Base-by-base conservation (phyloP, 1,284 basidiomycete species). In the Anthracocystis walkeri region DNA sequence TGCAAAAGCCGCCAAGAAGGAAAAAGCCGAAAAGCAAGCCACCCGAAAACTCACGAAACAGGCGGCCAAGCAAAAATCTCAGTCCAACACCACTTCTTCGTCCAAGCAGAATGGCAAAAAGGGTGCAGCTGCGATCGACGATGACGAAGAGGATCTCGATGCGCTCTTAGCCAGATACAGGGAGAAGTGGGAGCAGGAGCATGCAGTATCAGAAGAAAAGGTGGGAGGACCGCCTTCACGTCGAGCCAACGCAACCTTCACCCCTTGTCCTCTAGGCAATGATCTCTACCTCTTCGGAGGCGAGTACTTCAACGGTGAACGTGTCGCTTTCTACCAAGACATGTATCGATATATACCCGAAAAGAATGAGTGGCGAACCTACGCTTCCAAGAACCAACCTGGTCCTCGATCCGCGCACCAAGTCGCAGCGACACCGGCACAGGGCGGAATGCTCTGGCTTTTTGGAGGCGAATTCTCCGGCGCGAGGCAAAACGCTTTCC, bases 401-500 rank as follows among this genome's bases (percentile, higher is more conserved):
- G 84, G 84, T 21, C 84, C 84, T 3, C 68, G 84, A 44, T 80
- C 78, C 1, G 84, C 84, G 6, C 84, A 85, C 35, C 82, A 84
- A 44, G 70, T 85, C 27, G 82, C 80, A 6, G 76, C 79, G 6
- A 75, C 77, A 18, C 75, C 84, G 0, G 75, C 78, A 5, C 67
- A 77, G 33, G 84, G 84, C 16, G 84, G 84, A 7, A 80, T 80
- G 69, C 74, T 85, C n/a, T 85, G 82, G 82, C 71, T 83, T 25
- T 85, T 85, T 51, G 84, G 84, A 23, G 84, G 83, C 20, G 83
- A 85, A 42, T 85, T 85, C 64, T 94, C 93, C 0, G 92, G 92
- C 0, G 86, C 93, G 5, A 89, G 93, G 68, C 94, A 96, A 85
- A 94, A 91, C 31, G 90, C 90, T 0, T 96, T 96, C 85, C 93